A percentile compares a stretch with the other conserved stretches of the same genome.
phyloP scores from a whole-genome alignment of 768 basidiomycete genomes.

The Thelephora ganbajun region DNA sequence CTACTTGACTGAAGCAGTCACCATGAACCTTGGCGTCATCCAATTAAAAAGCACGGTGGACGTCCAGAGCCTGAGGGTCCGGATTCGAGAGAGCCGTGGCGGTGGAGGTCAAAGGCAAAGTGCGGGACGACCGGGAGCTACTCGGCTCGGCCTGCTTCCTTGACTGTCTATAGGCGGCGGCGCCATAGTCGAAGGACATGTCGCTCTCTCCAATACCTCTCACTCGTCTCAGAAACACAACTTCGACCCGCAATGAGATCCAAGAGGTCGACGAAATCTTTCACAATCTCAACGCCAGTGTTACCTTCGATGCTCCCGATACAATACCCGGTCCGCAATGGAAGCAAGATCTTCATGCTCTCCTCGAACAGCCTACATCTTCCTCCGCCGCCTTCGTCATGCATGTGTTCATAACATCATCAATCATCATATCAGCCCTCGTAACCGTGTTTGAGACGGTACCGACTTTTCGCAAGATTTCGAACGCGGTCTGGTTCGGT shows the following conservation, averaged over 20 bases:
- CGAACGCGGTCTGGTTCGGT: constrained; percentile 71
- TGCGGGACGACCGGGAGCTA: no score
- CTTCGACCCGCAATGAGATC: neutral
- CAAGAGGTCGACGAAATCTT: neutral
- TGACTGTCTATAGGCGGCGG: no score
- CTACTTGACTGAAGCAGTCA: no score
- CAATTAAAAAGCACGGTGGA: no score
- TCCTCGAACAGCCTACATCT: constrained; percentile 72
- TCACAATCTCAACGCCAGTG: neutral
- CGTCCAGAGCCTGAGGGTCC: no score
- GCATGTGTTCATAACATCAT: constrained; percentile 53
- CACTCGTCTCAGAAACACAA: no score
- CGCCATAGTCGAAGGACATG: no score
- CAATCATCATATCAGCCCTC: constrained; percentile 63
- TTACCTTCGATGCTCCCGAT: constrained; percentile 9
- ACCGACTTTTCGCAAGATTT: constrained; percentile 57
- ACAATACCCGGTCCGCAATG: constrained; percentile 31
- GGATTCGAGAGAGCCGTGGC: no score
- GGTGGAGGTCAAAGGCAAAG: no score
- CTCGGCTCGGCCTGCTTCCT: no score
- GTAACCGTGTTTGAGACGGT: constrained; percentile 74
- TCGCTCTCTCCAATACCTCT: no score
- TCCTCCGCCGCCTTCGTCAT: constrained; percentile 65
- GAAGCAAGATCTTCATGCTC: constrained; percentile 51
- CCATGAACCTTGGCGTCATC: no score